Evolutionary conservation across 2,329 filamentous ascomycete species (phyloP), one percentile per base, ranked within the genome.

Genomic region (Aspergillus texensis): DNA sequence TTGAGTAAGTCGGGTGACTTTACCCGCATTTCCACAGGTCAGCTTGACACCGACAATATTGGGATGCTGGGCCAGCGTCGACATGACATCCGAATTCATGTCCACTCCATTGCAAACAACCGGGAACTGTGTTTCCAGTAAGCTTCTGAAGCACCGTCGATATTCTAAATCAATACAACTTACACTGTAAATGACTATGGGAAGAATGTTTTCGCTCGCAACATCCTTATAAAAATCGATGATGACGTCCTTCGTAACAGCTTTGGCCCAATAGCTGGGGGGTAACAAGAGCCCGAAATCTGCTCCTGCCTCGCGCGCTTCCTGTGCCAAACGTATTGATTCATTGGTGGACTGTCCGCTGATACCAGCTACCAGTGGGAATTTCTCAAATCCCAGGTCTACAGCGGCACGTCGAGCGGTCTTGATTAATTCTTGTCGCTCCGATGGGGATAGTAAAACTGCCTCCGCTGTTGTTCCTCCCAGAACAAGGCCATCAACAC

Each of bases 381-480:
- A 65, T 4, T 78, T 68, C 8, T 70, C 68, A 19, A 72, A 70
- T 41, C 75, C 75, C 14, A 76, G 65, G 24, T 75, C 71, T 43
- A 71, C 62, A 2, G 81, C 77, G 0, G 80, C 79, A 10, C 74
- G 72, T 14, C 72, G 70, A 0, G 79, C 80, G 19, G 72, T 80
- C 11, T 72, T 66, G 16, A 84, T 69, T n/a, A 85, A 75, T 9
- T 77, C 71, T 21, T 73, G 74, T 6, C 82, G 77, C 70, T 83
- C 81, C 19, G 75, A 74, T 3, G 73, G 65, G 0, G 75, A 78
- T 1, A 84, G 74, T 0, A 83, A 72, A 1, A 78, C 79, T 11
- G 81, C 75, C 63, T 84, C 82, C 36, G 80, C 82, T 52, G 81
- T 84, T 6, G 82, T 83, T 21, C 81, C 82, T 3, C 80, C 75